Conservation (phyloP, 164 flowering plant genomes). For the Nymphaea thermarum region DNA sequence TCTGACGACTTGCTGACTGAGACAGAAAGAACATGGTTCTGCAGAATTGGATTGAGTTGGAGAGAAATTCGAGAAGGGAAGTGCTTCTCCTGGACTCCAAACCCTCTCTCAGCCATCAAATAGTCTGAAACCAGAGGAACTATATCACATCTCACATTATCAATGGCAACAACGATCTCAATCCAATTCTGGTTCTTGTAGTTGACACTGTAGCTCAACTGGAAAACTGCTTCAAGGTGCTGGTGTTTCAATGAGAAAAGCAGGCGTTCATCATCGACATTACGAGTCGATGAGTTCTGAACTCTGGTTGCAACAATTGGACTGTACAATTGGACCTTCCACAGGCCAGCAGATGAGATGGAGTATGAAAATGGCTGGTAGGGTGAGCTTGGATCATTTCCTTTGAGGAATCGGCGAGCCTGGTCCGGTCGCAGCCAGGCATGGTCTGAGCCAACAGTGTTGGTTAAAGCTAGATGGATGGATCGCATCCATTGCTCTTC, state of each 20-base stretch:
- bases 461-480: conserved; percentile 74
- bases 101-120: conserved; percentile 51
- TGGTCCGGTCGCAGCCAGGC: background rate
- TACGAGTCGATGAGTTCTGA: conserved; percentile 25
- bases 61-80: conserved; percentile 78
- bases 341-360: conserved; percentile 45
- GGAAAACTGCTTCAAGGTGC: conserved; percentile 84
- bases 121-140: conserved; percentile 41
- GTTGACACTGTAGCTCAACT: conserved; percentile 41
- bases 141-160: conserved; percentile 79
- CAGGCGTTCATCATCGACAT: conserved; percentile 35
- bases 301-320: conserved; percentile 64
- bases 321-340: conserved; percentile 87
- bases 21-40: conserved; percentile 44
- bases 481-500: conserved; percentile 91
- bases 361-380: conserved; percentile 71
- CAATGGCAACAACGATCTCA: conserved; percentile 44
- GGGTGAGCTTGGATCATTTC: conserved; percentile 9
- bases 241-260: conserved; percentile 58
- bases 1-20: conserved; percentile 85
- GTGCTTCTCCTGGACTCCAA: conserved; percentile 66
- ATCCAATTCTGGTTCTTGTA: conserved; percentile 42
- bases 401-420: background rate
- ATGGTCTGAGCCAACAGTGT: conserved; percentile 3
- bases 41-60: conserved; percentile 61